Evolutionary conservation across 768 basidiomycete species (phyloP).

Genomic region (Pleurotus sapidus): DNA sequence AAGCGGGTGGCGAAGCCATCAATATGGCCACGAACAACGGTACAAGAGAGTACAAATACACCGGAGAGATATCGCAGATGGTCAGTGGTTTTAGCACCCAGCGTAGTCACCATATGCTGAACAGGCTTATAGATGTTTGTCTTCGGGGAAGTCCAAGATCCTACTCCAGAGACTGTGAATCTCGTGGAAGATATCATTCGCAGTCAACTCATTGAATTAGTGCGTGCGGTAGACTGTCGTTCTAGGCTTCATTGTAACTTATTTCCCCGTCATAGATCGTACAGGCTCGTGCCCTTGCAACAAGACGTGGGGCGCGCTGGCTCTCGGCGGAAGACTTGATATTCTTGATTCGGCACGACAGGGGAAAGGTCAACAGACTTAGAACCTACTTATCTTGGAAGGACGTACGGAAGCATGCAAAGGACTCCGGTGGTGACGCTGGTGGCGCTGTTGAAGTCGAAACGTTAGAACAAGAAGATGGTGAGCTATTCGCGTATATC

Average conservation of each 20-base stretch:
- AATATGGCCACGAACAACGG: constrained; percentile 8
- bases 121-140: constrained; percentile 77
- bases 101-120: background rate
- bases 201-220: constrained; percentile 88
- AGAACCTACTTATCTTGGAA: constrained; percentile 96
- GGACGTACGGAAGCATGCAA: constrained; percentile 93
- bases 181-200: constrained; percentile 95
- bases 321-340: constrained; percentile 93
- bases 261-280: constrained; percentile 65
- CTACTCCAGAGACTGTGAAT: constrained; percentile 81
- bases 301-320: constrained; percentile 79
- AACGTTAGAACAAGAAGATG: constrained; percentile 80
- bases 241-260: background rate
- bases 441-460: constrained; percentile 83
- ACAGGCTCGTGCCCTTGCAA: constrained; percentile 83
- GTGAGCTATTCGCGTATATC: constrained; percentile 32
- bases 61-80: constrained; percentile 94
- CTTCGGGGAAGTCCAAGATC: constrained; percentile 93
- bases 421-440: constrained; percentile 82
- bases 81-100: constrained; percentile 33
- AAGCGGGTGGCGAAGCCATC: constrained; percentile 13
- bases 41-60: constrained; percentile 78
- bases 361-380: constrained; percentile 90
- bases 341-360: constrained; percentile 92
- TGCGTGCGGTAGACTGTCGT: constrained; percentile 20